Conservation (phyloP, 2,329 filamentous ascomycete species). For the Penicillium polonicum region DNA sequence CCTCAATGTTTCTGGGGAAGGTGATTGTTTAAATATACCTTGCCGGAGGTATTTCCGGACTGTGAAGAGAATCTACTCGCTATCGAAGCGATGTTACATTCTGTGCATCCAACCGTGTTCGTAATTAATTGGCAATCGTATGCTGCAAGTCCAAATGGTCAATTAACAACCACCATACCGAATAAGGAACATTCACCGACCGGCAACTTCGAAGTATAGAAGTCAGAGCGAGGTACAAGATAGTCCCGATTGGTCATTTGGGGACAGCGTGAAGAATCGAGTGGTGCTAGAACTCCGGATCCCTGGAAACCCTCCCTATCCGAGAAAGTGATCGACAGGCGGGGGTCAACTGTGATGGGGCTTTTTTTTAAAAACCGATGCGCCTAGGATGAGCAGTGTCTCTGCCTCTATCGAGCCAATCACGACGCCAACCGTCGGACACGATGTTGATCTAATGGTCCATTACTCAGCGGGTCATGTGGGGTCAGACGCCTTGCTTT, state of each 20-base stretch:
- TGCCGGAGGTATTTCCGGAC: neutral
- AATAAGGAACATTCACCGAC: conserved; percentile 20
- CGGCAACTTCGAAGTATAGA: conserved; percentile 2
- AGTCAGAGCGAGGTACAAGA: conserved; percentile 2
- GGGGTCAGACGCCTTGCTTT: neutral
- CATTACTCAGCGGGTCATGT: neutral
- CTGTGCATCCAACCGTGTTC: neutral
- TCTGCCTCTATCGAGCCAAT: conserved; percentile 20
- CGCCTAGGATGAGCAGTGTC: neutral
- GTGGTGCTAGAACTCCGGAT: conserved; percentile 10
- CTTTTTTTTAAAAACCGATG: neutral
- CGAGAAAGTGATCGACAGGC: conserved; percentile 15
- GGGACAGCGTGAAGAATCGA: conserved; percentile 18
- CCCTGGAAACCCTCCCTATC: neutral
- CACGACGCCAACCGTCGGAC: neutral
- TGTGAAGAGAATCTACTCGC: neutral
- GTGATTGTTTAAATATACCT: conserved; percentile 8
- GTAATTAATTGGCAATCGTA: conserved; percentile 2
- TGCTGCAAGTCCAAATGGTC: neutral
- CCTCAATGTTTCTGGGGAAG: neutral
- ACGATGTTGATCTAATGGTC: conserved; percentile 16
- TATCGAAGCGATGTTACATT: conserved; percentile 19
- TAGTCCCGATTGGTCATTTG: conserved; percentile 5
- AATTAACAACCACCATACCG: conserved; percentile 2
- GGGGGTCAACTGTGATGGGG: neutral